These are phyloP conservation scores for Neoboletus brunneissimus DNA, from an alignment of 768 basidiomycete species.

Conservation along the genomic window DNA sequence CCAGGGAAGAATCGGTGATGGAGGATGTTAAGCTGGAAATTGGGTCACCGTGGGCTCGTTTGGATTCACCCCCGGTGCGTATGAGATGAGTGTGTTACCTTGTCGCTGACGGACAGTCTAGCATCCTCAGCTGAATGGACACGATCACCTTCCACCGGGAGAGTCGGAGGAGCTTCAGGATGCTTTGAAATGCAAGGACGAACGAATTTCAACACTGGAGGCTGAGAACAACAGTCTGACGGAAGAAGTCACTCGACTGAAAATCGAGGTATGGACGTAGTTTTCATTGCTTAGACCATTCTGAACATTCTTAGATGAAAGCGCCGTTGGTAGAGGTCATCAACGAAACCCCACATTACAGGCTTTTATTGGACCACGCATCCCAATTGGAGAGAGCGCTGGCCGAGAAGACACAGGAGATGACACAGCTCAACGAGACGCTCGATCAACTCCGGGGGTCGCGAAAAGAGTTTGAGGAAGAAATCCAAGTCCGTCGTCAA, in stretches of 20 bases:
- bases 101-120: conserved; percentile 40
- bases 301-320: conserved; percentile 33
- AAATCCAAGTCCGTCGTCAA: conserved; percentile 38
- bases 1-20: conserved; percentile 29
- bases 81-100: conserved; percentile 34
- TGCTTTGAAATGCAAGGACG: conserved; percentile 30
- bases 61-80: conserved; percentile 74
- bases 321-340: conserved; percentile 45
- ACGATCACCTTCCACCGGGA: conserved; percentile 37
- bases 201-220: conserved; percentile 48
- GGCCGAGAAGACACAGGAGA: conserved; percentile 39
- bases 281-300: background rate
- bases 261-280: conserved; percentile 42
- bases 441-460: conserved; percentile 37
- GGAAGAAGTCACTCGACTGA: conserved; percentile 43
- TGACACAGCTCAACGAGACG: conserved; percentile 43
- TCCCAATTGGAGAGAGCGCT: conserved; percentile 44
- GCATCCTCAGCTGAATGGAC: conserved; percentile 42
- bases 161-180: conserved; percentile 41
- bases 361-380: conserved; percentile 52
- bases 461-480: conserved; percentile 49
- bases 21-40: conserved; percentile 33
- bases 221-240: conserved; percentile 44
- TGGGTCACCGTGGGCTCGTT: conserved; percentile 47
- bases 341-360: conserved; percentile 51